Conservation (phyloP, 208 protist genomes). For the Blastocrithidia nonstop region DNA sequence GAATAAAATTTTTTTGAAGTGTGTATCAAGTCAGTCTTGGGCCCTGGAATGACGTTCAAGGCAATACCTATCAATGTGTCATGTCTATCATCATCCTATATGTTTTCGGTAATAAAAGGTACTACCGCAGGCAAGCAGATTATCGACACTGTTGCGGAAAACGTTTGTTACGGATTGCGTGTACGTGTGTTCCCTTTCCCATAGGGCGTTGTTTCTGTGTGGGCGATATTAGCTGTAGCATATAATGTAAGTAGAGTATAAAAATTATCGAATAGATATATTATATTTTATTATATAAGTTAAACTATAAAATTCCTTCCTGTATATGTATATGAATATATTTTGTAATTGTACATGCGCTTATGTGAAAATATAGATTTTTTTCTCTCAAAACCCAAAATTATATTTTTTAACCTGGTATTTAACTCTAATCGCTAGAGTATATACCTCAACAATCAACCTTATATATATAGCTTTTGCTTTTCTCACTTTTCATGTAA, state of each 20-base stretch:
- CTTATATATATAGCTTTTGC: no score
- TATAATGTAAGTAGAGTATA: slow-evolving; percentile 19
- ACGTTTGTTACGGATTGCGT: slow-evolving; percentile 49
- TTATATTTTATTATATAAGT: neutral
- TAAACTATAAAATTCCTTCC: neutral
- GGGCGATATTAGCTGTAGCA: slow-evolving; percentile 78
- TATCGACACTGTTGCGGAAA: slow-evolving; percentile 59
- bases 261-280: no score
- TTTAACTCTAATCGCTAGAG: no score
- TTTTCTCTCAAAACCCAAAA: no score
- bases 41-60: slow-evolving; percentile 80
- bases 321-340: neutral
- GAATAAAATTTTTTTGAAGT: slow-evolving; percentile 81
- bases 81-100: slow-evolving; percentile 35
- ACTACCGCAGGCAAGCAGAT: slow-evolving; percentile 66
- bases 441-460: no score
- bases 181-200: slow-evolving; percentile 75
- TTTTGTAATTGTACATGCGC: no score
- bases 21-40: slow-evolving; percentile 71
- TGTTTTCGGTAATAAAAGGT: slow-evolving; percentile 43
- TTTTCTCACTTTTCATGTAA: no score
- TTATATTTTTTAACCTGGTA: no score
- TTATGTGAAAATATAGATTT: no score
- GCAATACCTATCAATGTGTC: slow-evolving; percentile 82
- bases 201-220: slow-evolving; percentile 71